These are phyloP conservation scores for Prunus mira DNA, from an alignment of 306 rosid species.

Conservation along the genomic window DNA sequence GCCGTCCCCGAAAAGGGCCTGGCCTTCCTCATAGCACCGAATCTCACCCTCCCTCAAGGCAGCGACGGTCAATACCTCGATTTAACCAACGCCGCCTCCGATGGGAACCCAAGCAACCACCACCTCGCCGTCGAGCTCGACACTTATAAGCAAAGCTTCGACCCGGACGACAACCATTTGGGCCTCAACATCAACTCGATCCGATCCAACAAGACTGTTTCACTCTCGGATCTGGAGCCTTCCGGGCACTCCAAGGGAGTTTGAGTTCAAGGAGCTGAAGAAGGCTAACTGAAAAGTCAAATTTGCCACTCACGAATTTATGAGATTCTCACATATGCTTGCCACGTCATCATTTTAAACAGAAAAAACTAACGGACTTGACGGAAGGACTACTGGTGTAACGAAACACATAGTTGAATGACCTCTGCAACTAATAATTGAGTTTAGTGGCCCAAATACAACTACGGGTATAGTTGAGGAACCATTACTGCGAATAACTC, in stretches of 20 bases:
- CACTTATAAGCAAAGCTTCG: conserved; percentile 56
- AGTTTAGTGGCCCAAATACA: too few relatives aligned
- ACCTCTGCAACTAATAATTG: too few relatives aligned
- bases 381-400: too few relatives aligned
- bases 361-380: too few relatives aligned
- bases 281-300: conserved; percentile 34
- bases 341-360: too few relatives aligned
- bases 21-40: conserved; percentile 30
- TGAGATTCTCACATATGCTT: too few relatives aligned
- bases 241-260: conserved; percentile 75
- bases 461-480: too few relatives aligned
- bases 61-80: conserved; percentile 61
- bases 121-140: conserved; percentile 70
- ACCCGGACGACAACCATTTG: conserved; percentile 57
- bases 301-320: too few relatives aligned
- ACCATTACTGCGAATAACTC: too few relatives aligned
- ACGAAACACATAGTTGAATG: too few relatives aligned
- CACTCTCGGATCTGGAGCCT: conserved; percentile 37
- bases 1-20: conserved; percentile 54
- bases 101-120: conserved; percentile 45
- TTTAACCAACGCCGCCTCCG: conserved; percentile 61
- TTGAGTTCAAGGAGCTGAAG: conserved; percentile 47
- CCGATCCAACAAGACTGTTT: conserved; percentile 25
- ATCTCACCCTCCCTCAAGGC: conserved; percentile 21
- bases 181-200: conserved; percentile 63